Evolutionary conservation across 495 filamentous ascomycete species (phyloP), one percentile per base, ranked within the genome.

Genomic region (Talaromyces nanjingensis): DNA sequence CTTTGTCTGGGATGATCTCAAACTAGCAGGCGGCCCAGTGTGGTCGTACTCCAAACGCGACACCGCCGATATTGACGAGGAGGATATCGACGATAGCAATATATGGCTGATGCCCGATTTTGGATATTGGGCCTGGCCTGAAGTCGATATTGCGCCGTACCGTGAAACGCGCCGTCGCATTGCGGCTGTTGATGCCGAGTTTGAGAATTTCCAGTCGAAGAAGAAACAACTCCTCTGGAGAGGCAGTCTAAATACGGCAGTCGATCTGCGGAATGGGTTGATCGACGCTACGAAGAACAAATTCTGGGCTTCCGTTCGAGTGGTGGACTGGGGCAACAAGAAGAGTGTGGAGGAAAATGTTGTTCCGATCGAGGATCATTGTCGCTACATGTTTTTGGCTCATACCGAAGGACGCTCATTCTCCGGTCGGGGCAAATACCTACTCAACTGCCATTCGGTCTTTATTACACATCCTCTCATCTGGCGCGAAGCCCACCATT

Each of bases 21-120:
- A 62, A 37, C 24, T 53, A 8, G 60, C 42, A 31, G 60, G 60
- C 24, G 60, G 60, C 14, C 60, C 60, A 4, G 47, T 62, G 27
- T 62, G 60, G 60, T 31, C 74, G 73, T 9, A 73, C 72, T 4
- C 70, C 71, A 1, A 67, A 63, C 11, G 76, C 81, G 39, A 73
- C 76, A 1, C 71, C 77, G 18, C 84, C 81, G 82, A 71, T 71
- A 11, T 79, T 12, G 39, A 76, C 63, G 69, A 81, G 65, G 74
- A 83, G 63, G 1, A 73, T 76, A 47, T 63, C 16, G 61, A 68
- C 18, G 79, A 87, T 45, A 67, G 74, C 0, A 72, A 77, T 12
- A 73, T 79, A 59, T 93, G 90, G 85, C 69, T 90, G 3, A 89
- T 93, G 76, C 90, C 91, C 0, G 89, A 93, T 75, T 93, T 92